These are phyloP conservation scores for Ophiostoma sp. DNA, from an alignment of 2,329 filamentous ascomycete genomes.

Conservation along the genomic window DNA sequence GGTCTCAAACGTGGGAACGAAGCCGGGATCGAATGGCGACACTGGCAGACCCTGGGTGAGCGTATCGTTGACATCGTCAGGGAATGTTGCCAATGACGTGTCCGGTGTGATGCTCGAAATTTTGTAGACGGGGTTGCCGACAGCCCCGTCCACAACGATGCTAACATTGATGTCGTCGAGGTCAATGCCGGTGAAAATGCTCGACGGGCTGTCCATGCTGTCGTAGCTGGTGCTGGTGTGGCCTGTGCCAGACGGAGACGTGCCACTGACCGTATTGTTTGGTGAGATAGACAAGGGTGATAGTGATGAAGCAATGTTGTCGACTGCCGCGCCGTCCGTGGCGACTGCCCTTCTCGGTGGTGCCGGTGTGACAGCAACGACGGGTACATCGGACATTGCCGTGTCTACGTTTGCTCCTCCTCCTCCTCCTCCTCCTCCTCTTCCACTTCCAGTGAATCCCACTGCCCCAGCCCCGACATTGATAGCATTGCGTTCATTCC, in stretches of 20 bases:
- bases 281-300: conserved; percentile 16
- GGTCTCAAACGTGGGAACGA: conserved; percentile 18
- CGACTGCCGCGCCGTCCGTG: background rate
- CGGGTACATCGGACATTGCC: conserved; percentile 9
- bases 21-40: conserved; percentile 16
- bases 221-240: conserved; percentile 3
- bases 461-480: conserved; percentile 16
- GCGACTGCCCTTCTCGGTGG: background rate
- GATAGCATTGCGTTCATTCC: background rate
- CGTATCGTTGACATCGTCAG: background rate
- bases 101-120: conserved; percentile 30
- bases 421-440: background rate
- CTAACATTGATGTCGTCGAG: conserved; percentile 38
- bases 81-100: background rate
- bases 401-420: background rate
- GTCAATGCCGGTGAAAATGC: conserved; percentile 34
- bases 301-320: conserved; percentile 1
- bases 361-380: background rate
- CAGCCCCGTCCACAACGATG: conserved; percentile 38
- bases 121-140: conserved; percentile 42
- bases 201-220: conserved; percentile 11
- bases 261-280: background rate
- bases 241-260: background rate
- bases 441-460: conserved; percentile 18
- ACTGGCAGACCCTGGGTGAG: conserved; percentile 6